A percentile compares a stretch with the other conserved stretches of the same genome.
These are phyloP conservation scores for Wickerhamomyces sp. DNA, from an alignment of 1,139 yeast species.

Conservation along the genomic window DNA sequence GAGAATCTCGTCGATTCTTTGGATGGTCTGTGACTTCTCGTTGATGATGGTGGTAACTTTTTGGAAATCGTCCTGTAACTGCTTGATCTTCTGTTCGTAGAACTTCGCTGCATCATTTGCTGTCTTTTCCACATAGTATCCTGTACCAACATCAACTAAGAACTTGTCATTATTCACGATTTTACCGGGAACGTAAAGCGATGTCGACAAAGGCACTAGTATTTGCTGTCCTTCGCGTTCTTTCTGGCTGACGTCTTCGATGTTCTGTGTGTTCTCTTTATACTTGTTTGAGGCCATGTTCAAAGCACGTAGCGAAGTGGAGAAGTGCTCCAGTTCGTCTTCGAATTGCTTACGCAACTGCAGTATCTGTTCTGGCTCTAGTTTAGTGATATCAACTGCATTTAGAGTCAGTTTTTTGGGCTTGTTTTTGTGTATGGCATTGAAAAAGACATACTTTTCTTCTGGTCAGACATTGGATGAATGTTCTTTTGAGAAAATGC, in stretches of 20 bases:
- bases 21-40: constrained; percentile 48
- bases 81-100: constrained; percentile 69
- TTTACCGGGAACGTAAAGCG: constrained; percentile 85
- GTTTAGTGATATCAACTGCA: constrained; percentile 58
- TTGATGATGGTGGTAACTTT: constrained; percentile 72
- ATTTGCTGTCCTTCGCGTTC: constrained; percentile 45
- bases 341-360: constrained; percentile 84
- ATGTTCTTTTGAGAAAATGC: no score
- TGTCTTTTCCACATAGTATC: constrained; percentile 83
- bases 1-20: constrained; percentile 49
- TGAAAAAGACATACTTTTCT: constrained; percentile 10
- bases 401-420: no score
- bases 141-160: constrained; percentile 94
- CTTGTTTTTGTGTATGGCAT: no score
- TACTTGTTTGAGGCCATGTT: constrained; percentile 81
- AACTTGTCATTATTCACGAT: constrained; percentile 59
- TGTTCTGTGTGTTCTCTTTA: constrained; percentile 72
- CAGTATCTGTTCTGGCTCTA: constrained; percentile 78
- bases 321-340: constrained; percentile 80
- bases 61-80: constrained; percentile 66
- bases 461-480: constrained; percentile 15
- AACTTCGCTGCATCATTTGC: constrained; percentile 66
- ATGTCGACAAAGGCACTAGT: constrained; percentile 83
- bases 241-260: constrained; percentile 50
- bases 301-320: constrained; percentile 79